Conservation (phyloP, 2,329 filamentous ascomycete genomes). For the Thielaviopsis euricoi region DNA sequence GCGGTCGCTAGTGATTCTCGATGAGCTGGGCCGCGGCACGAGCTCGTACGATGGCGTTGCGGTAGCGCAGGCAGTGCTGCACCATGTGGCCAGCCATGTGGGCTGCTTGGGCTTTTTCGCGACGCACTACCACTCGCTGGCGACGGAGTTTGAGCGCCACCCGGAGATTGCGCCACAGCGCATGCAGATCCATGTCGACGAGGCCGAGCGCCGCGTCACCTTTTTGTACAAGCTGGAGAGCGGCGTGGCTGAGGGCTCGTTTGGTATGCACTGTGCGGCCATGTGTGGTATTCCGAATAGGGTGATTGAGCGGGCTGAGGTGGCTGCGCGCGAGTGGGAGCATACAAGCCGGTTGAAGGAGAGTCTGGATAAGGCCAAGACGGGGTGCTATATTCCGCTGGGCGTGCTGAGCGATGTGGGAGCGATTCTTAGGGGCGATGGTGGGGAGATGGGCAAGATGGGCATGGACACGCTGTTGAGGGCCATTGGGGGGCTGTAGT, state of each 20-base stretch:
- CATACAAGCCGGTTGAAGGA: conserved; percentile 84
- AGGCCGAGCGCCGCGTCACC: conserved; percentile 68
- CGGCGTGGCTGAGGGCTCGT: conserved; percentile 88
- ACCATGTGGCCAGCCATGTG: conserved; percentile 84
- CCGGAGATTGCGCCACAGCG: conserved; percentile 73
- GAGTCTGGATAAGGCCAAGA: conserved; percentile 65
- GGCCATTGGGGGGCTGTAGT: conserved; percentile 41
- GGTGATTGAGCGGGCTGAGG: conserved; percentile 74
- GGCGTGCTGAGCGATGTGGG: conserved; percentile 80
- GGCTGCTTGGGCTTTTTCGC: conserved; percentile 94
- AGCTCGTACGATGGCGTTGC: conserved; percentile 93
- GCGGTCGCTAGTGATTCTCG: conserved; percentile 85
- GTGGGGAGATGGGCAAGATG: conserved; percentile 31
- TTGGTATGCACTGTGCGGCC: conserved; percentile 96
- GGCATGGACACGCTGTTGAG: conserved; percentile 42
- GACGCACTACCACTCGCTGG: conserved; percentile 90
- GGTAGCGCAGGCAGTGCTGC: conserved; percentile 91
- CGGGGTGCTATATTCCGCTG: conserved; percentile 65
- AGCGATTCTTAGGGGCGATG: conserved; percentile 50
- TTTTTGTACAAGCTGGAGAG: conserved; percentile 91
- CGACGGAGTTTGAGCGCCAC: conserved; percentile 76
- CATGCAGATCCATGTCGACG: conserved; percentile 92
- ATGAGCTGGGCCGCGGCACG: conserved; percentile 88
- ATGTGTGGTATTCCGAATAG: conserved; percentile 87
- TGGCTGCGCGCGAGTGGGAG: conserved; percentile 83